Evolutionary conservation across 2,329 filamentous ascomycete species (phyloP), one percentile per base, ranked within the genome.

Genomic region (Claviceps quebecensis): DNA sequence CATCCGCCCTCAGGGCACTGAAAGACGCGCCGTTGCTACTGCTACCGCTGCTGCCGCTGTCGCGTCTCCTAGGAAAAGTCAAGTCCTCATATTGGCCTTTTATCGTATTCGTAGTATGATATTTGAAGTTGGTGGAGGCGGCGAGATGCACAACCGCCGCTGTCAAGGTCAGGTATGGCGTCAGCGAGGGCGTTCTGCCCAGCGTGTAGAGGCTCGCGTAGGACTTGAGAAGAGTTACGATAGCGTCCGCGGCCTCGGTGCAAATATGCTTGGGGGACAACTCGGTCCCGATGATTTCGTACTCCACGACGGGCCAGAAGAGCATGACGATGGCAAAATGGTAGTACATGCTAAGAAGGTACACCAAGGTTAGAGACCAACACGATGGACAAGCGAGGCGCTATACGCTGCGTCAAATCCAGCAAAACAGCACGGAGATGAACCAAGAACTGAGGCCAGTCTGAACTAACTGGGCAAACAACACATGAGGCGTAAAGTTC

Each of bases 401-500:
- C 29, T 34, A 2, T 11, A 9, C 3, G 9, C 4, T 34, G 9
- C 29, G 4, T 11, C 4, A 3, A 34, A 34, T 34, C 29, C 29
- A 34, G 9, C 29, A 11, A 34, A 11, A 11, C 29, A 11, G 3
- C 8, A 34, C 29, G 9, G 11, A 11, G 29, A 34, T 34, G 29
- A 11, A 11, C 4, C 1, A 34, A 11, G 9, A 34, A 34, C 29
- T 11, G 8, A 34, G 9, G 4, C 4, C 3, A 34, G 22, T 7
- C 11, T 8, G 16, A 29, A 58, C 84, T 71, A 69, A 87, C 84
- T 87, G 84, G 40, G 84, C 75, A 55, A 85, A 82, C n/a, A 88
- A 67, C 38, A 87, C 82, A 44, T 84, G 79, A 14, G 84, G 83
- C 3, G 83, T 82, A 48, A 84, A 84, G 55, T 82, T 84, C 52